Evolutionary conservation across 768 basidiomycete genomes (phyloP).

Genomic region (Boletus bicolor): DNA sequence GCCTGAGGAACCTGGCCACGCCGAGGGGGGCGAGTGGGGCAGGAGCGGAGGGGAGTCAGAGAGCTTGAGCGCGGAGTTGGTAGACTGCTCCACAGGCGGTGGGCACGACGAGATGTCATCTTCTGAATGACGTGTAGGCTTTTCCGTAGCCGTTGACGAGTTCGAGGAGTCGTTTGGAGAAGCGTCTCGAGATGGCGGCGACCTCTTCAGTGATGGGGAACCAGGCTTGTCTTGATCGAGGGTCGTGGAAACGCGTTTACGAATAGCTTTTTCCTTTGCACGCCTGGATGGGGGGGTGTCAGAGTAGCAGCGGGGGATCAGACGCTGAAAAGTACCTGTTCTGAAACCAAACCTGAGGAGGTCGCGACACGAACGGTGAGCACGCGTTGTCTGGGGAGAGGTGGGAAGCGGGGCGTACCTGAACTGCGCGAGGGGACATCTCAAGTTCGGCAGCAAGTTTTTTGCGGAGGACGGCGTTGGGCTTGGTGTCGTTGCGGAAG

Average conservation of each 20-base stretch:
- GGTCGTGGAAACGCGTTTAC: constrained; percentile 42
- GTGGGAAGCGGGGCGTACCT: constrained; percentile 52
- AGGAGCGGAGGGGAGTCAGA: constrained; percentile 20
- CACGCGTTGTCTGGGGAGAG: constrained; percentile 10
- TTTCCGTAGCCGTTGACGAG: constrained; percentile 40
- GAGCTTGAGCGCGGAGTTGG: constrained; percentile 22
- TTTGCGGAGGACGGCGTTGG: constrained; percentile 77
- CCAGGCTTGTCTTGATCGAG: constrained; percentile 19
- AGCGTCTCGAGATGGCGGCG: constrained; percentile 17
- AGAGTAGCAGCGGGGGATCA: constrained; percentile 7
- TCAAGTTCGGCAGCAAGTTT: constrained; percentile 76
- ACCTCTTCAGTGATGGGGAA: constrained; percentile 10
- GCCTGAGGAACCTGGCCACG: constrained; percentile 37
- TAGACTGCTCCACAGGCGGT: constrained; percentile 1
- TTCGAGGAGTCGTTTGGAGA: constrained; percentile 31
- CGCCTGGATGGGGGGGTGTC: constrained; percentile 44
- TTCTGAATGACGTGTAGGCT: constrained; percentile 30
- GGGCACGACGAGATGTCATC: constrained; percentile 7
- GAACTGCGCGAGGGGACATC: constrained; percentile 94
- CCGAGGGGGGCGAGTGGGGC: constrained; percentile 2
- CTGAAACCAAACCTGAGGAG: constrained; percentile 82
- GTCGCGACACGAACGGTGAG: constrained; percentile 20
- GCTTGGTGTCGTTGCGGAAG: constrained; percentile 88
- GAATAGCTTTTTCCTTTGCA: constrained; percentile 77
- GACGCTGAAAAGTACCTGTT: constrained; percentile 53